Evolutionary conservation across 1,284 basidiomycete genomes (phyloP), one percentile per base, ranked within the genome.

Genomic region (Hemileia vastatrix): DNA sequence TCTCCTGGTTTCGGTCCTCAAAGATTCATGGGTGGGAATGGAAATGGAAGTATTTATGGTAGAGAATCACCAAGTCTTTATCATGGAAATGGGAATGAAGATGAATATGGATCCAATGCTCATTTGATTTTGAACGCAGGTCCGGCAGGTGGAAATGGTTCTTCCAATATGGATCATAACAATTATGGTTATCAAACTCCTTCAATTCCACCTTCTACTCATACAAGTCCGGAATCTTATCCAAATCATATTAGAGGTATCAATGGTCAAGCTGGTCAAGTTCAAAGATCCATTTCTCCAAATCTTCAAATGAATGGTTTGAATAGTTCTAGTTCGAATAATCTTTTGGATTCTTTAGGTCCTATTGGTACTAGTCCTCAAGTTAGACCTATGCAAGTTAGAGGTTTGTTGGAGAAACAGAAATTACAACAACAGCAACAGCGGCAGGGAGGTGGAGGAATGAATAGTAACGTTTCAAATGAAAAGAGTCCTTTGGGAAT

Each of bases 51-150:
- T n/a, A 40, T 52, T 36, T n/a, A 48, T 32, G 59, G 63, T 47
- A 15, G 27, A 24, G 65, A 61, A 5, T 58, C 54, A 21, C 33
- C 23, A 18, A 23, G 55, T 8, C 63, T 65, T 43, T 51, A 27
- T 21, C 23, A 43, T 43, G 48, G 44, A 33, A 54, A 51, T 23
- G 50, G 27, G 1, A 64, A 61, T 8, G 48, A 57, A 19, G 57
- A 52, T 4, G 70, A 71, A 6, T 69, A 68, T 36, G 68, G 53
- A 24, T 69, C 67, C 50, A 60, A 67, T 13, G 68, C 69, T n/a
- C 63, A 71, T 19, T 64, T 71, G 1, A 64, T 70, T 9, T 11
- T 48, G 23, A 71, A 71, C 19, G 68, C 68, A 3, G 70, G 69
- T 1, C 67, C 64, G 21, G 69, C 65, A 6, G 69, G 69, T 4